Evolutionary conservation across 768 basidiomycete species (phyloP).

Genomic region (Tricholoma terreum): DNA sequence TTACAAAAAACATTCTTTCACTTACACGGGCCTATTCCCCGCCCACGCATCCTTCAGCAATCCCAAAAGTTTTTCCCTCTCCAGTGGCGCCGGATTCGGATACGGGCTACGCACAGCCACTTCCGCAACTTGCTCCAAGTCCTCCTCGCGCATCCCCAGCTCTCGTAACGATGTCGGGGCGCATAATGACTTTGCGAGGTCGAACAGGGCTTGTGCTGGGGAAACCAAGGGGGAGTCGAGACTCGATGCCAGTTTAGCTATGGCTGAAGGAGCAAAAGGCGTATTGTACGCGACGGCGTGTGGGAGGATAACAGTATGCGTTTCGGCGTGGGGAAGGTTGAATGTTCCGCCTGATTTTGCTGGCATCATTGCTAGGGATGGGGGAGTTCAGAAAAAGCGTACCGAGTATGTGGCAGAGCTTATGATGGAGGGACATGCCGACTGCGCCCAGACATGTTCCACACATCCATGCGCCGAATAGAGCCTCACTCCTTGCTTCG

Average conservation of each 20-base stretch:
- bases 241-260: constrained; percentile 30
- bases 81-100: constrained; percentile 37
- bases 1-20: neutral
- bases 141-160: constrained; percentile 39
- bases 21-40: constrained; percentile 25
- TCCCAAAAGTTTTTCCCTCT: constrained; percentile 27
- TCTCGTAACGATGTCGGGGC: constrained; percentile 33
- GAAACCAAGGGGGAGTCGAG: constrained; percentile 18
- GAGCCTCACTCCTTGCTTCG: constrained; percentile 31
- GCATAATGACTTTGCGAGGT: constrained; percentile 22
- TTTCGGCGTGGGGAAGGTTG: constrained; percentile 39
- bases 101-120: constrained; percentile 36
- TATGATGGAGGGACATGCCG: constrained; percentile 38
- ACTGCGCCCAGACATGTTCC: constrained; percentile 33
- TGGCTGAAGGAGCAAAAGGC: constrained; percentile 27
- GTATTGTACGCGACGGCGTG: constrained; percentile 40
- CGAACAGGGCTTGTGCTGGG: constrained; percentile 20
- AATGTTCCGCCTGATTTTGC: constrained; percentile 32
- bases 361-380: neutral
- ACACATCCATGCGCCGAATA: constrained; percentile 39
- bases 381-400: constrained; percentile 21
- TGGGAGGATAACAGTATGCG: constrained; percentile 41
- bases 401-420: constrained; percentile 38
- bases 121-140: constrained; percentile 36
- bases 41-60: constrained; percentile 29